Percentiles rank a stretch among this genome's conserved stretches.
Conservation (phyloP, 1,284 basidiomycete species). For the Trametes versicolor region DNA sequence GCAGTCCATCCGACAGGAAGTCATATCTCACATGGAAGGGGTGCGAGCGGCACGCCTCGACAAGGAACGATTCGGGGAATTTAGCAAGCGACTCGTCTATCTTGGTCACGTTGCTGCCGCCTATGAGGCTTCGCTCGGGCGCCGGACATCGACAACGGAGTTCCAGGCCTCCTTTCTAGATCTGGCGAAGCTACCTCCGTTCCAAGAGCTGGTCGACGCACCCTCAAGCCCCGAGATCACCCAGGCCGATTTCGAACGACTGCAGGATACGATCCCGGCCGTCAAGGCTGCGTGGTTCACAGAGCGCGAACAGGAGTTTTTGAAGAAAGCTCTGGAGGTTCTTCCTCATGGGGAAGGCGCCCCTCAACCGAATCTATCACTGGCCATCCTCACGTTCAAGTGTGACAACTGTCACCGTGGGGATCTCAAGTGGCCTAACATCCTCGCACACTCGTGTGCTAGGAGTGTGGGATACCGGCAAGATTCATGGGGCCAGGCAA, state of each 20-base stretch:
- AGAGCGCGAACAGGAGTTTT: background rate
- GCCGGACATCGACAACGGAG: background rate
- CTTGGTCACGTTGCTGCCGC: background rate
- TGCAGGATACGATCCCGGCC: background rate
- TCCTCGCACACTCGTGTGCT: slow-evolving; percentile 7
- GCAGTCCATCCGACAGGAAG: background rate
- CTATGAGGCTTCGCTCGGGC: background rate
- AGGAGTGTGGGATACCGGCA: background rate
- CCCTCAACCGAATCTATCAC: background rate
- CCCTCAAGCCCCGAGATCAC: background rate
- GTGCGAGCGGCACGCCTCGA: background rate
- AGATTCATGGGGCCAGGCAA: background rate
- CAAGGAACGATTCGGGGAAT: background rate
- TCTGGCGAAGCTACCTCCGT: background rate
- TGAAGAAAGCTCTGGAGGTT: background rate
- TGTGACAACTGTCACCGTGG: background rate
- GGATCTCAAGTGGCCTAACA: slow-evolving; percentile 3
- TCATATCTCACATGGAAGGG: background rate
- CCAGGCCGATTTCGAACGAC: background rate
- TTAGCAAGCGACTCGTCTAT: background rate
- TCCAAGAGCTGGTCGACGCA: slow-evolving; percentile 5
- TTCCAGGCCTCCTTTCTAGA: background rate
- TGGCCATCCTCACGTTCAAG: slow-evolving; percentile 1
- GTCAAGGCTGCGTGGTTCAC: slow-evolving; percentile 1
- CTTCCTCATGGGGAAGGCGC: no score